phyloP scores from a whole-genome alignment of 169 alveolate species.

The Plasmodium relictum region DNA sequence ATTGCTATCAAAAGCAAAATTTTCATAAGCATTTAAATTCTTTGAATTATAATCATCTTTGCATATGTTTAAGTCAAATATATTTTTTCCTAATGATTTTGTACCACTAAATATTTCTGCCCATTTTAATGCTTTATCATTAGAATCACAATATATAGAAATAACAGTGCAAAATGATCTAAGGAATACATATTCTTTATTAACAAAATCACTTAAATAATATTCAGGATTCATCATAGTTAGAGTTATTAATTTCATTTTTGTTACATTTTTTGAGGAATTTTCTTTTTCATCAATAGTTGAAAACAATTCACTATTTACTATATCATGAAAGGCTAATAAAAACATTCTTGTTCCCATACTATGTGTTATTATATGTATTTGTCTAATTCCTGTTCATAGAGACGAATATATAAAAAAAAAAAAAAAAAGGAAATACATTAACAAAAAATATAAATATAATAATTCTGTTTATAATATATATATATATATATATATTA shows the following conservation, averaged over 20 bases:
- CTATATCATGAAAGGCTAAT: constrained; percentile 84
- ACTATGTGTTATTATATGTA: constrained; percentile 88
- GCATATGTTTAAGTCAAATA: constrained; percentile 76
- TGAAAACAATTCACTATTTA: constrained; percentile 76
- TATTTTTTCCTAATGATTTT: constrained; percentile 81
- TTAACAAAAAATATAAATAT: not conserved
- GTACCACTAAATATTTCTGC: constrained; percentile 83
- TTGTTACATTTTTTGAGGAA: constrained; percentile 21
- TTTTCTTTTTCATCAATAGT: constrained; percentile 78
- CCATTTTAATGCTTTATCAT: constrained; percentile 84
- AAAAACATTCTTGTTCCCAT: constrained; percentile 89
- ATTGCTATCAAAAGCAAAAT: constrained; percentile 50
- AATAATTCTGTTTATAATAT: not conserved
- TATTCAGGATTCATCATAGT: constrained; percentile 89
- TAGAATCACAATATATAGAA: constrained; percentile 83
- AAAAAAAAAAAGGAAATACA: not conserved
- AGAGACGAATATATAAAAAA: not conserved
- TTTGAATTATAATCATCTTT: constrained; percentile 8
- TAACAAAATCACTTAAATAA: constrained; percentile 83
- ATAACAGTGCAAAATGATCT: constrained; percentile 81
- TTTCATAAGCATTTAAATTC: not conserved
- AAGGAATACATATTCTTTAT: constrained; percentile 80
- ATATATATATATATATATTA: constrained; percentile 9
- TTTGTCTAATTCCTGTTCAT: constrained; percentile 84
- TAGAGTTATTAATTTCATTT: constrained; percentile 83